Percentiles rank a stretch among this genome's conserved stretches.
These are phyloP conservation scores for Graphilbum fragrans DNA, from an alignment of 2,329 filamentous ascomycete species.

Conservation along the genomic window DNA sequence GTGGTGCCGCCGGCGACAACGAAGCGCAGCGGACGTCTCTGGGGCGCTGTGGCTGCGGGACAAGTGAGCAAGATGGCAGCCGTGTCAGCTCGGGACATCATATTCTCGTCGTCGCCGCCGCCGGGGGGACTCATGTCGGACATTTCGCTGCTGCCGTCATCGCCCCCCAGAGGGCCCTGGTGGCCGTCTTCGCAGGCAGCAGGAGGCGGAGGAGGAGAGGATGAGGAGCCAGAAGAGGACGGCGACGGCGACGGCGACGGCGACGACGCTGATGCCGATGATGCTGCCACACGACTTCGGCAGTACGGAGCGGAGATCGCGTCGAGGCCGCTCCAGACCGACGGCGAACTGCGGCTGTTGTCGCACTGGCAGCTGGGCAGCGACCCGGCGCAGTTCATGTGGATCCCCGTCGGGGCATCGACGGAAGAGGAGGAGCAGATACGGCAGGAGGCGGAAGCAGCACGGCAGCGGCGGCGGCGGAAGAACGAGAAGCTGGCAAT, in stretches of 20 bases:
- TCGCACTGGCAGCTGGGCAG: slow-evolving; percentile 22
- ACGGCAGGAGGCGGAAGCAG: slow-evolving; percentile 8
- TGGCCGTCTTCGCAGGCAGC: slow-evolving; percentile 6
- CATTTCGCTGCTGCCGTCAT: not conserved
- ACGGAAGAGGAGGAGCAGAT: slow-evolving; percentile 6
- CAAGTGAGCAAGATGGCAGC: not conserved
- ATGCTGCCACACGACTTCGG: slow-evolving; percentile 19
- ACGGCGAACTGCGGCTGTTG: slow-evolving; percentile 16
- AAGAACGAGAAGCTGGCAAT: slow-evolving; percentile 14
- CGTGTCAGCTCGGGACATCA: not conserved
- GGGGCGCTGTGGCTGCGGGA: not conserved
- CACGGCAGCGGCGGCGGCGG: slow-evolving; percentile 15
- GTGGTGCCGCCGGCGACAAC: slow-evolving; percentile 2
- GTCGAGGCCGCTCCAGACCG: slow-evolving; percentile 13
- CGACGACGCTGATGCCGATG: slow-evolving; percentile 12
- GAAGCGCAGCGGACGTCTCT: not conserved
- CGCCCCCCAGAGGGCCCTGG: not conserved
- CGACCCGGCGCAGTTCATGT: slow-evolving; percentile 20
- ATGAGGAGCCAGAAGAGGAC: not conserved
- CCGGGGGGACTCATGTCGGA: too few relatives aligned
- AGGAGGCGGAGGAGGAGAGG: not conserved
- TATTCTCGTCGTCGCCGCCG: not conserved
- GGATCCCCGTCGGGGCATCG: slow-evolving; percentile 9
- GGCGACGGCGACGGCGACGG: slow-evolving; percentile 1
- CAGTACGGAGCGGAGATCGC: slow-evolving; percentile 19